phyloP scores from a whole-genome alignment of 257 asterid genomes.

The Salvia hispanica region DNA sequence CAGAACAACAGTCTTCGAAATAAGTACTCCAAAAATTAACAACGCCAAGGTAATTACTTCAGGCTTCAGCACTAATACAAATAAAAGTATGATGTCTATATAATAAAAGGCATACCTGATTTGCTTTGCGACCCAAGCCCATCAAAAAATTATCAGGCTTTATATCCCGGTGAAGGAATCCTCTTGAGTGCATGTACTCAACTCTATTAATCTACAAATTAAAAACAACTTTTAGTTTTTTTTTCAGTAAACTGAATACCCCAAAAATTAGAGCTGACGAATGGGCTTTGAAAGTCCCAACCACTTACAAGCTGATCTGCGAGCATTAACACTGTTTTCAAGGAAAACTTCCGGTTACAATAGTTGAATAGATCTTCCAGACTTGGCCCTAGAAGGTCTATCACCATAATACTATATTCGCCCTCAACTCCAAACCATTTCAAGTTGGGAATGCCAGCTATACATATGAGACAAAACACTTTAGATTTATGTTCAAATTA shows the following conservation, averaged over 20 bases:
- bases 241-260: neutral
- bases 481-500: neutral
- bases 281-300: conserved; percentile 12
- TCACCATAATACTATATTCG: conserved; percentile 73
- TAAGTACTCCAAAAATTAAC: neutral
- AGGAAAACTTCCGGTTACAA: conserved; percentile 71
- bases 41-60: neutral
- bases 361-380: conserved; percentile 84
- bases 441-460: conserved; percentile 73
- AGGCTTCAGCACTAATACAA: conserved; percentile 1
- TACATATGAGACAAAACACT: conserved; percentile 28
- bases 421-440: conserved; percentile 89
- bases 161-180: conserved; percentile 96
- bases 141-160: conserved; percentile 92
- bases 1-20: neutral
- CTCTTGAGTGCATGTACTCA: conserved; percentile 93
- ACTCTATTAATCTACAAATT: conserved; percentile 79
- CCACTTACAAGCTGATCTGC: conserved; percentile 85
- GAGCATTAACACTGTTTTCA: conserved; percentile 82
- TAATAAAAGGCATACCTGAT: conserved; percentile 59
- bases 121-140: conserved; percentile 99
- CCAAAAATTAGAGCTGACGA: neutral
- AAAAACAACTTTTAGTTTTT: conserved; percentile 21
- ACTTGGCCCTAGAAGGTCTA: conserved; percentile 88
- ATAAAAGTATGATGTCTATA: conserved; percentile 27